These are phyloP conservation scores for Colletotrichum lini DNA, from an alignment of 2,329 filamentous ascomycete genomes.

Conservation along the genomic window DNA sequence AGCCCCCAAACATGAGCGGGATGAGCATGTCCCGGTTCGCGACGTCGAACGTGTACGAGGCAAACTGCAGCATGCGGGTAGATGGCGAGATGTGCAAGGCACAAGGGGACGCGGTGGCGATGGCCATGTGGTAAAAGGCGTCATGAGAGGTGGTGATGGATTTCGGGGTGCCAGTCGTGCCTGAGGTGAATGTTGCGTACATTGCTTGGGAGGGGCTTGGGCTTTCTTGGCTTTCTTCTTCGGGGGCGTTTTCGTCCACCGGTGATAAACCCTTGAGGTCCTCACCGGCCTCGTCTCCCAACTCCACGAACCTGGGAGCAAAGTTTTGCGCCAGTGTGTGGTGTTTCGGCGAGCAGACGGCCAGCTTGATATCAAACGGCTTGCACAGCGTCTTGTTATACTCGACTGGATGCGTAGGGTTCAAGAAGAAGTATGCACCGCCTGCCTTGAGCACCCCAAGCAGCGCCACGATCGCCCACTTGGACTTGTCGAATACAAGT, in stretches of 20 bases:
- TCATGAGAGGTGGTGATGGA: conserved; percentile 29
- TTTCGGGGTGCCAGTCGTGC: conserved; percentile 43
- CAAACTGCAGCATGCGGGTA: conserved; percentile 42
- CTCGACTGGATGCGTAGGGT: conserved; percentile 2
- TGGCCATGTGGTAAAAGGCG: no score
- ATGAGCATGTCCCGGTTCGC: conserved; percentile 35
- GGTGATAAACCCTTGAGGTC: not conserved
- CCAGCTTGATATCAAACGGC: conserved; percentile 36
- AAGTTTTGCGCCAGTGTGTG: not conserved
- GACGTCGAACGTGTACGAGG: conserved; percentile 43
- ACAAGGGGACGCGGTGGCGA: no score
- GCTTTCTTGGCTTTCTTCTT: not conserved
- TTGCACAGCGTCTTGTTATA: no score
- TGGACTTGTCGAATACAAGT: conserved; percentile 10
- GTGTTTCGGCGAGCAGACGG: conserved; percentile 34
- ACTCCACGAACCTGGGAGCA: not conserved
- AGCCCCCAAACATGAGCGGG: conserved; percentile 38
- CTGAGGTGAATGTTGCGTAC: conserved; percentile 43
- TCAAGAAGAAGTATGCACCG: conserved; percentile 18
- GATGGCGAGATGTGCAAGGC: conserved; percentile 14
- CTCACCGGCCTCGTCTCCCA: not conserved
- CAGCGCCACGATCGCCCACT: conserved; percentile 6
- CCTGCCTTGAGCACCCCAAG: conserved; percentile 10
- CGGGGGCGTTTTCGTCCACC: not conserved
- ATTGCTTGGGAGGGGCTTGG: not conserved